A percentile compares a stretch with the other conserved stretches of the same genome.
These are phyloP conservation scores for Annona cherimola DNA, from an alignment of 164 flowering plant genomes.

Conservation along the genomic window DNA sequence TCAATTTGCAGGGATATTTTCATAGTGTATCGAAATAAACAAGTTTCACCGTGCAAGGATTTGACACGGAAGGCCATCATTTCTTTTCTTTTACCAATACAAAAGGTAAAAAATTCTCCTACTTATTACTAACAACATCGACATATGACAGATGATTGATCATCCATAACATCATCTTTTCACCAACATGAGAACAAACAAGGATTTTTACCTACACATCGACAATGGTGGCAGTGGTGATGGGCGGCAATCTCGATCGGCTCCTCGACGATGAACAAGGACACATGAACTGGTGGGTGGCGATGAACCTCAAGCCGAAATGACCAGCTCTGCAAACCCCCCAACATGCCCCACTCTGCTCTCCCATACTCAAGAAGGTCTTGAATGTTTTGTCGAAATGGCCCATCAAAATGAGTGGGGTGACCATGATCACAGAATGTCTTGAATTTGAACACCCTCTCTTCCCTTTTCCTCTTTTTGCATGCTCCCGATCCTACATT, in stretches of 20 bases:
- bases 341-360: constrained; percentile 27
- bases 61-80: no score
- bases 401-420: constrained; percentile 53
- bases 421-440: constrained; percentile 63
- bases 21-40: no score
- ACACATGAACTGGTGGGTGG: constrained; percentile 49
- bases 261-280: constrained; percentile 71
- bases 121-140: background rate
- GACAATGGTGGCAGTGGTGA: constrained; percentile 73
- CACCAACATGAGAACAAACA: background rate
- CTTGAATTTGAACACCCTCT: constrained; percentile 60
- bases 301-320: constrained; percentile 75
- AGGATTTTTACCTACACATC: constrained; percentile 54
- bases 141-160: background rate
- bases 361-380: constrained; percentile 60
- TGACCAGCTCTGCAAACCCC: constrained; percentile 58
- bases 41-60: no score
- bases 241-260: constrained; percentile 36
- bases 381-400: constrained; percentile 56
- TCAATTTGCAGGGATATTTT: no score
- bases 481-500: constrained; percentile 25
- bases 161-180: background rate
- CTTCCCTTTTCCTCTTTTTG: constrained; percentile 77
- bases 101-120: background rate
- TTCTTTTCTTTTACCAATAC: no score